phyloP scores from a whole-genome alignment of 1,139 yeast species.

The Barnettozyma hawaiiensis region DNA sequence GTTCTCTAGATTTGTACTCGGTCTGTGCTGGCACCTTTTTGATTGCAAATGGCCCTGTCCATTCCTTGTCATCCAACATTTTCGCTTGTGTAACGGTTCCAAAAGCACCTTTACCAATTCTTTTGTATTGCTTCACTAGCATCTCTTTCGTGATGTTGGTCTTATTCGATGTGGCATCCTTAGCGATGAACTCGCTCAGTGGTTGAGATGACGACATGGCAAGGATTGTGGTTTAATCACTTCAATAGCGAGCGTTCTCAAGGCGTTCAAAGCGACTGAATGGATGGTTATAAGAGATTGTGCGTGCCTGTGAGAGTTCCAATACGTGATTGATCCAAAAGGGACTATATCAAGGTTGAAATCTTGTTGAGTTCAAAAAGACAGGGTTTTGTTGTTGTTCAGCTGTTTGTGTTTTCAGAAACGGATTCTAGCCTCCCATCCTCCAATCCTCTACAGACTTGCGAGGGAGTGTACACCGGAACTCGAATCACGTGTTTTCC shows the following conservation, averaged over 20 bases:
- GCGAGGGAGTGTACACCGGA: neutral
- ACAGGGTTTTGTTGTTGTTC: neutral
- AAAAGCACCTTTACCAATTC: slow-evolving; percentile 80
- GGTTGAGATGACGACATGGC: neutral
- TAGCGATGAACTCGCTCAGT: slow-evolving; percentile 37
- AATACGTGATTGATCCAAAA: neutral
- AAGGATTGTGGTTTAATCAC: neutral
- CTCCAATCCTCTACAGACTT: too few relatives aligned
- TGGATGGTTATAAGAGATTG: neutral
- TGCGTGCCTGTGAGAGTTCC: neutral
- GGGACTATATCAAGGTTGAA: neutral
- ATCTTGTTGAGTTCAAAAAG: neutral
- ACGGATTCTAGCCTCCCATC: neutral
- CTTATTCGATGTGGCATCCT: slow-evolving; percentile 59
- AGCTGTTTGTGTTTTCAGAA: neutral
- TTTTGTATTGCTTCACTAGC: slow-evolving; percentile 65
- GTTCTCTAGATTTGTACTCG: slow-evolving; percentile 73
- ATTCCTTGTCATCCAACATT: slow-evolving; percentile 34
- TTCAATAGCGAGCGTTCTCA: neutral
- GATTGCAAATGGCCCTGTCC: slow-evolving; percentile 80
- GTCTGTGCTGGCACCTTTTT: slow-evolving; percentile 83
- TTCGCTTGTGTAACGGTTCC: slow-evolving; percentile 79
- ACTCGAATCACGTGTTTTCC: neutral
- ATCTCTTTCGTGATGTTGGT: slow-evolving; percentile 50
- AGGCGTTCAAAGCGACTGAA: neutral